phyloP scores from a whole-genome alignment of 805 yeast genomes.

The Torulaspora microellipsoides region DNA sequence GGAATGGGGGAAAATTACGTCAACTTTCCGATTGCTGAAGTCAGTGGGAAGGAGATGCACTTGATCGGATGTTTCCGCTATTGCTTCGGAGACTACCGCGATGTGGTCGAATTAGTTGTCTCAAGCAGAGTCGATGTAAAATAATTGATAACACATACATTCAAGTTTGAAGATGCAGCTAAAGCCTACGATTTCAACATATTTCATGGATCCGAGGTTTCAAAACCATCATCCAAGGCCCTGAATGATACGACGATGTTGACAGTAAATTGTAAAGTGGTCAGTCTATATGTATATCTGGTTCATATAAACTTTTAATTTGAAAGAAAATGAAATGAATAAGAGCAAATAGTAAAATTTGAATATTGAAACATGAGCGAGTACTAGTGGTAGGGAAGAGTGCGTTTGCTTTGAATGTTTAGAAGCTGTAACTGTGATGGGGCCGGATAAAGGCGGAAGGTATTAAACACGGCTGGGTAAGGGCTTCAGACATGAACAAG shows the following conservation, averaged over 20 bases:
- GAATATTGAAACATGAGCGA: too few species aligned
- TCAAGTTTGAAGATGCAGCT: slow-evolving; percentile 63
- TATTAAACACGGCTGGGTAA: too few species aligned
- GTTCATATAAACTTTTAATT: too few species aligned
- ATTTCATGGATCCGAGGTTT: slow-evolving; percentile 56
- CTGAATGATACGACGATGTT: slow-evolving; percentile 26
- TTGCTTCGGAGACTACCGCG: slow-evolving; percentile 68
- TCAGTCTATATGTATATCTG: too few species aligned
- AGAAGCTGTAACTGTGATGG: too few species aligned
- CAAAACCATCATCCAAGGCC: slow-evolving; percentile 79
- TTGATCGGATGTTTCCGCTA: slow-evolving; percentile 78
- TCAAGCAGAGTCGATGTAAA: slow-evolving; percentile 62
- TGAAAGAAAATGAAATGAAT: too few species aligned
- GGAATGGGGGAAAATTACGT: slow-evolving; percentile 74
- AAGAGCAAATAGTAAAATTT: too few species aligned
- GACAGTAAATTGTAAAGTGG: too few species aligned
- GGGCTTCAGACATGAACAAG: too few species aligned
- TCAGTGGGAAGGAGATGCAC: slow-evolving; percentile 62
- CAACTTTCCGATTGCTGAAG: slow-evolving; percentile 66
- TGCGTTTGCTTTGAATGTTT: too few species aligned
- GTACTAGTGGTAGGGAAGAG: too few species aligned
- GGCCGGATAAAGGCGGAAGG: too few species aligned
- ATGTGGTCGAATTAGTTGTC: slow-evolving; percentile 62
- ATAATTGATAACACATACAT: slow-evolving; percentile 67
- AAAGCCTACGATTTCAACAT: slow-evolving; percentile 66